These are phyloP conservation scores for Fomitopsis pinicola DNA, from an alignment of 1,284 basidiomycete species.

Conservation along the genomic window DNA sequence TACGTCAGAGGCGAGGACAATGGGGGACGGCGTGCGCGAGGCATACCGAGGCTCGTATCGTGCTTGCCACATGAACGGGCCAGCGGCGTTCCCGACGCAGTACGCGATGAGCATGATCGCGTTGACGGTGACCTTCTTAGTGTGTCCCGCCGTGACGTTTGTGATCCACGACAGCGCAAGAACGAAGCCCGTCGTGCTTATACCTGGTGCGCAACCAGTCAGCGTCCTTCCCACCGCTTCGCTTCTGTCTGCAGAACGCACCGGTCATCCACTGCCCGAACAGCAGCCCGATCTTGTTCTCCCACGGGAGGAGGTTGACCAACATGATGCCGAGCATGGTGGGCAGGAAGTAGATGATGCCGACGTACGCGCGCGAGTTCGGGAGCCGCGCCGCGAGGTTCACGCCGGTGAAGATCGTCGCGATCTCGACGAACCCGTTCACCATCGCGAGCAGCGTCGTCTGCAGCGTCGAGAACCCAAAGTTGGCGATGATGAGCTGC, in stretches of 20 bases:
- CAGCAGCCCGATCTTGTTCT: conserved; percentile 57
- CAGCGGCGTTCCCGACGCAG: conserved; percentile 64
- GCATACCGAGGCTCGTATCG: conserved; percentile 57
- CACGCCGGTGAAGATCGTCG: conserved; percentile 60
- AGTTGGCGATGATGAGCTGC: conserved; percentile 62
- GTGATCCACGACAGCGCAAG: conserved; percentile 69
- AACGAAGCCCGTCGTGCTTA: conserved; percentile 65
- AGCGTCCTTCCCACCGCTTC: not conserved
- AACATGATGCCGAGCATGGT: conserved; percentile 57
- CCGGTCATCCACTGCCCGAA: conserved; percentile 61
- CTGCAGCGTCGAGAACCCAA: conserved; percentile 62
- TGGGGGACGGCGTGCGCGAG: not conserved
- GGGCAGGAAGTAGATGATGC: conserved; percentile 59
- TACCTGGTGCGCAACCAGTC: conserved; percentile 34
- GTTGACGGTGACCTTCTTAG: conserved; percentile 65
- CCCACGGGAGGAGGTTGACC: conserved; percentile 60
- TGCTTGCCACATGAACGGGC: conserved; percentile 72
- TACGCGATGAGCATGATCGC: conserved; percentile 70
- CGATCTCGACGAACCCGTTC: conserved; percentile 62
- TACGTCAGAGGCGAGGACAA: not conserved
- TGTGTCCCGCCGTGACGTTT: conserved; percentile 69
- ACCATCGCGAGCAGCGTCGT: conserved; percentile 71
- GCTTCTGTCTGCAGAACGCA: conserved; percentile 26
- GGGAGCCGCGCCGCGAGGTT: conserved; percentile 49
- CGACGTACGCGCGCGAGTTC: conserved; percentile 60